Base-by-base conservation (phyloP, 2,329 filamentous ascomycete genomes). In the Monilinia fructigena region DNA sequence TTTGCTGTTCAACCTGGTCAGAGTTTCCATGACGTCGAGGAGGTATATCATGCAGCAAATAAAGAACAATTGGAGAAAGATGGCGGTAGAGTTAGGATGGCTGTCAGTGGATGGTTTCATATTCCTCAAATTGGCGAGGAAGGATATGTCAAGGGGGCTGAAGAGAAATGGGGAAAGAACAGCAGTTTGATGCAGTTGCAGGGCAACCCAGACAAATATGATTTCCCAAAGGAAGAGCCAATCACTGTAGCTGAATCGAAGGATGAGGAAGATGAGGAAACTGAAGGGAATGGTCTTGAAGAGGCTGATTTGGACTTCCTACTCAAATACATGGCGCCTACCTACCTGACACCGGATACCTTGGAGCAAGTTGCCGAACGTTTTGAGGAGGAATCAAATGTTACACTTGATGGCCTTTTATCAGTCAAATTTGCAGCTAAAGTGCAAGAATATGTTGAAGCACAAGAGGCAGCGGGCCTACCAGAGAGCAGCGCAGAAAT, bases 11-110 rank as follows among this genome's bases (percentile, higher is more conserved):
- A 97, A 80, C 95, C 95, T 0, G 95, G 95, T n/a, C 89, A 97
- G 83, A 98, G 94, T 77, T 99, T 98, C 79, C 95, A 99, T 79
- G 95, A 99, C 77, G 95, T 99, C 65, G 94, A 98, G 80, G 95
- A 99, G 79, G 95, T 99, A 5, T 98, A 97, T 79, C 87, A 91
- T 76, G 83, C 86, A 74, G 82, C 80, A 70, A 82, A 76, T 68
- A 82, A 81, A 76, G 84, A 81, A 73, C 85, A 86, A 78, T 84
- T 87, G 65, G 84, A 83, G 76, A 86, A 83, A 77, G 85, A 93
- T 67, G 89, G 89, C 23, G 89, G 89, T 0, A 86, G 92, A 58
- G 87, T 97, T 59, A 89, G 95, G 72, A 98, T 99, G 94, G 95
- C 95, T 61, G 97, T 99, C 75, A 97, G 92, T 76, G 95, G 95